These are phyloP conservation scores for Aspergillus sp. DNA, from an alignment of 2,329 filamentous ascomycete genomes.

Conservation along the genomic window DNA sequence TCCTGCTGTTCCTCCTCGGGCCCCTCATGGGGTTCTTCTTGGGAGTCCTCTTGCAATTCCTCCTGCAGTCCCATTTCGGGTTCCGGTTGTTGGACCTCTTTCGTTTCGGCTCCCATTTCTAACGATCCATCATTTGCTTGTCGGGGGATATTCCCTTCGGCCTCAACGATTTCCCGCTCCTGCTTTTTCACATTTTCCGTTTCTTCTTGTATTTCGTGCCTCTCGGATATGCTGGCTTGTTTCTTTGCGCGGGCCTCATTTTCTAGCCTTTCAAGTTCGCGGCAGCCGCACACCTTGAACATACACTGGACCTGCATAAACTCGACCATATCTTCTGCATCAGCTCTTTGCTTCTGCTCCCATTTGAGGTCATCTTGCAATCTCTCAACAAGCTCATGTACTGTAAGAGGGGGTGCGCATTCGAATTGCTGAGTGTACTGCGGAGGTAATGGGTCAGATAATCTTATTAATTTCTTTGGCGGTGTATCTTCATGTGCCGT, in stretches of 20 bases:
- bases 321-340: conserved; percentile 58
- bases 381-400: conserved; percentile 46
- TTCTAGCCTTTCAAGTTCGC: conserved; percentile 44
- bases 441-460: conserved; percentile 31
- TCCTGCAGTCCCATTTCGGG: neutral
- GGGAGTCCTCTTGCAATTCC: conserved; percentile 5
- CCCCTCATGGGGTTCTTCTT: neutral
- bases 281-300: conserved; percentile 49
- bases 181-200: neutral
- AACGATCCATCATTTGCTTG: neutral
- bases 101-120: neutral
- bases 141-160: neutral
- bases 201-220: conserved; percentile 18
- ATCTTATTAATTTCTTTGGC: conserved; percentile 19
- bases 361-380: conserved; percentile 51
- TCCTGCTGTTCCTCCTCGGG: neutral
- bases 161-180: neutral
- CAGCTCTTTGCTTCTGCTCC: conserved; percentile 51
- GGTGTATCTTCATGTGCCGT: conserved; percentile 1
- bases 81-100: neutral
- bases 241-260: conserved; percentile 42
- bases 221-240: conserved; percentile 19
- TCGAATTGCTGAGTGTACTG: conserved; percentile 27
- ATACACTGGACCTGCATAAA: conserved; percentile 52
- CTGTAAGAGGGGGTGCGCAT: conserved; percentile 20